These are phyloP conservation scores for Pythium insidiosum DNA, from an alignment of 352 stramenopile genomes.

Conservation along the genomic window DNA sequence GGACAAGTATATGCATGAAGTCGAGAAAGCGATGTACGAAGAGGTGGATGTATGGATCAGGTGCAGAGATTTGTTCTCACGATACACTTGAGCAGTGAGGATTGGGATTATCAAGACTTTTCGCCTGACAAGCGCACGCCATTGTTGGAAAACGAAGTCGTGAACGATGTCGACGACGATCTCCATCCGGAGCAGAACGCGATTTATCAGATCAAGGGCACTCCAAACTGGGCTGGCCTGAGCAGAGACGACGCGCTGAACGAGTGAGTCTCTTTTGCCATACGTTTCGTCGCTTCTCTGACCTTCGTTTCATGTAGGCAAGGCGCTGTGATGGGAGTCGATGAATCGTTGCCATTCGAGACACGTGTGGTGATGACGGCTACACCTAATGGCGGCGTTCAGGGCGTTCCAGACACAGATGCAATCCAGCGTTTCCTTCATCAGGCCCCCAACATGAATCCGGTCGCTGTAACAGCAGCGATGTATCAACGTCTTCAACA, in stretches of 20 bases:
- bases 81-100: slow-evolving; percentile 23
- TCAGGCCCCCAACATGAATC: slow-evolving; percentile 29
- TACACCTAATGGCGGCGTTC: slow-evolving; percentile 37
- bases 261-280: too few relatives aligned
- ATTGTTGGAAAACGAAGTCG: slow-evolving; percentile 43
- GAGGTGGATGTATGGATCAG: too few relatives aligned
- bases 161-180: slow-evolving; percentile 27
- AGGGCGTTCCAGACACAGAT: slow-evolving; percentile 39
- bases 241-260: slow-evolving; percentile 35
- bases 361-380: slow-evolving; percentile 37
- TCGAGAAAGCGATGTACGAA: slow-evolving; percentile 44
- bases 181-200: slow-evolving; percentile 21
- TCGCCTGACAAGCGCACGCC: slow-evolving; percentile 52
- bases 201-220: slow-evolving; percentile 23
- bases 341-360: too few relatives aligned
- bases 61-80: too few relatives aligned
- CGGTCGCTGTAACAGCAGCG: slow-evolving; percentile 18
- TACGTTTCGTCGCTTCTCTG: too few relatives aligned
- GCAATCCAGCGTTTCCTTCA: slow-evolving; percentile 34
- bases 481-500: slow-evolving; percentile 33
- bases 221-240: slow-evolving; percentile 30
- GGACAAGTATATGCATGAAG: slow-evolving; percentile 51
- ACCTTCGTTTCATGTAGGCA: too few relatives aligned
- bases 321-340: too few relatives aligned
- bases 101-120: slow-evolving; percentile 70